phyloP scores from a whole-genome alignment of 257 asterid species.

The Knoxia roxburghii region DNA sequence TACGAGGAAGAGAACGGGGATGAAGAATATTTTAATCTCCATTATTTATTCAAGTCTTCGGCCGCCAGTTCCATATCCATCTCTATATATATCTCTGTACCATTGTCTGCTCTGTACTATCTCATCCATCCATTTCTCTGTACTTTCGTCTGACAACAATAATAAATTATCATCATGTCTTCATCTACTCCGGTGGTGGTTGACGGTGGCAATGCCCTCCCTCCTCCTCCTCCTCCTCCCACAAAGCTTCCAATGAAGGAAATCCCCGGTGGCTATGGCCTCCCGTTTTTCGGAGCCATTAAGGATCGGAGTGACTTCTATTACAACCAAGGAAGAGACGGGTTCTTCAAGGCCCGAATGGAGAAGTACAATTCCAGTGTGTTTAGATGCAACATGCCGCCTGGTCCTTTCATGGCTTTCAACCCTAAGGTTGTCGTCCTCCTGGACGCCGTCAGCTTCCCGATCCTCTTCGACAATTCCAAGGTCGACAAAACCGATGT shows the following conservation, averaged over 20 bases:
- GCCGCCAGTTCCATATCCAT: too few relatives aligned
- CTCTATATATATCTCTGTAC: too few relatives aligned
- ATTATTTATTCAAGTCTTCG: too few relatives aligned
- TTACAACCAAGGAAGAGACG: slow-evolving; percentile 41
- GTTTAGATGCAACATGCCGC: slow-evolving; percentile 42
- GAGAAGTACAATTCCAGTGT: slow-evolving; percentile 46
- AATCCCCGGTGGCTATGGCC: slow-evolving; percentile 48
- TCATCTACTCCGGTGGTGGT: background rate
- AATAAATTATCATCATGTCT: too few relatives aligned
- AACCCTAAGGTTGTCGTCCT: slow-evolving; percentile 37
- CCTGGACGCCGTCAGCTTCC: slow-evolving; percentile 65
- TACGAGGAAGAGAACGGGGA: too few relatives aligned
- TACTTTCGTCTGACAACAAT: too few relatives aligned
- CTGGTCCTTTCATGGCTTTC: slow-evolving; percentile 48
- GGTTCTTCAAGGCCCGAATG: slow-evolving; percentile 37
- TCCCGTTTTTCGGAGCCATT: slow-evolving; percentile 41
- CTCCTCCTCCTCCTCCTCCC: background rate
- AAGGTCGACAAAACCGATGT: slow-evolving; percentile 58
- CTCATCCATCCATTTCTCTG: too few relatives aligned
- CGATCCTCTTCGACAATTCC: slow-evolving; percentile 62
- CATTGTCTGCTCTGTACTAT: too few relatives aligned
- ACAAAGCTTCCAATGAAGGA: slow-evolving; percentile 34
- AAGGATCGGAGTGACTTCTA: slow-evolving; percentile 39
- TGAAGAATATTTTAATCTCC: too few relatives aligned
- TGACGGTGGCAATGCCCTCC: background rate